Evolutionary conservation across 768 basidiomycete species (phyloP).

Genomic region (Termitomyces sp.): DNA sequence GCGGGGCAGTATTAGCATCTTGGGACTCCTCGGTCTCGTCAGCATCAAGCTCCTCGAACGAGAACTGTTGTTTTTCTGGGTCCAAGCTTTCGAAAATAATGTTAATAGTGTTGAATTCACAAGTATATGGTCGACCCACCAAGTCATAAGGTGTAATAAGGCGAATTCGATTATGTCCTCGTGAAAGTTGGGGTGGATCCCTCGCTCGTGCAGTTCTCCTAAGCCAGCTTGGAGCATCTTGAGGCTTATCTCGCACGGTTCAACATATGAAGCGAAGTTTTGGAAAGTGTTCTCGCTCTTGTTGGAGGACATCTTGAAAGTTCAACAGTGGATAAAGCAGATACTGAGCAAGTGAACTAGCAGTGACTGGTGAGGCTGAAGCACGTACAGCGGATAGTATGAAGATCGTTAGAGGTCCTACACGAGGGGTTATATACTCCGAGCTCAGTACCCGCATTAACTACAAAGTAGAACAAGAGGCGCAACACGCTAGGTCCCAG

Average conservation of each 20-base stretch:
- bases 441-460: background rate
- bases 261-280: background rate
- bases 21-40: background rate
- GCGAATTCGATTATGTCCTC: background rate
- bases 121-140: background rate
- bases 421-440: background rate
- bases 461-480: background rate
- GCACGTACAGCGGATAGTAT: background rate
- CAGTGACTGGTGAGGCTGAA: background rate
- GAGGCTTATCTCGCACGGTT: background rate
- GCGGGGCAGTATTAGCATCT: background rate
- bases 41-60: background rate
- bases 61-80: background rate
- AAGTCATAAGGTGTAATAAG: background rate
- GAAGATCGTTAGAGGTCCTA: background rate
- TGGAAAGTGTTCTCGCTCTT: background rate
- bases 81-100: background rate
- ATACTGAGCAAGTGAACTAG: background rate
- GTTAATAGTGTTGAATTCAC: background rate
- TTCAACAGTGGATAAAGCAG: background rate
- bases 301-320: background rate
- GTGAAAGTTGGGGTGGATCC: background rate
- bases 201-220: background rate
- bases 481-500: background rate
- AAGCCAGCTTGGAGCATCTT: background rate